A percentile compares a stretch with the other conserved stretches of the same genome.
Conservation (phyloP, 2,329 filamentous ascomycete genomes). For the Microdochium paspali region DNA sequence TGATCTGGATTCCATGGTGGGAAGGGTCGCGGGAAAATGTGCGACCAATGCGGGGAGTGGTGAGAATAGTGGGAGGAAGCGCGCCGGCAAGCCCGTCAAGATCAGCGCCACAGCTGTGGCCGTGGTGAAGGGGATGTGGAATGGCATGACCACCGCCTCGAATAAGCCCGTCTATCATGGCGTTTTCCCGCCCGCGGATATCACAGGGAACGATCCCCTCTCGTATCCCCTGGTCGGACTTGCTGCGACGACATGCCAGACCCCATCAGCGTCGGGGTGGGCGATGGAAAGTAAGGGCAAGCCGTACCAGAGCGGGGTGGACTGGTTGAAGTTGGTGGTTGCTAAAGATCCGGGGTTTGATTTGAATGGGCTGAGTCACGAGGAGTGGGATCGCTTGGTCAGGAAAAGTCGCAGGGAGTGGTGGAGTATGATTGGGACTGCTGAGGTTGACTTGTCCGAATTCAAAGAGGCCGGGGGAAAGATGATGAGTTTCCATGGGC, state of each 20-base stretch:
- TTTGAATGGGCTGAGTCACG: slow-evolving; percentile 2
- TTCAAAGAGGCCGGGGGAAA: slow-evolving; percentile 10
- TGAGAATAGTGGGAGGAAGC: neutral
- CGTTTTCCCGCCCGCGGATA: slow-evolving; percentile 5
- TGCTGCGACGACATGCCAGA: neutral
- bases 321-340: neutral
- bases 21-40: slow-evolving; percentile 11
- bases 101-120: slow-evolving; percentile 6
- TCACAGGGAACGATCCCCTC: slow-evolving; percentile 2
- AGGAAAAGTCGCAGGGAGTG: slow-evolving; percentile 7
- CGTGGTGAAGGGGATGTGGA: slow-evolving; percentile 9
- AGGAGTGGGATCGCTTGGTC: slow-evolving; percentile 5
- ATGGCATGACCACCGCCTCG: slow-evolving; percentile 2
- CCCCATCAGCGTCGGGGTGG: neutral
- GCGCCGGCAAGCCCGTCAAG: neutral
- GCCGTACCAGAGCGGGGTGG: neutral
- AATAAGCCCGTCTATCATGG: slow-evolving; percentile 2
- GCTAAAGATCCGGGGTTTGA: slow-evolving; percentile 5
- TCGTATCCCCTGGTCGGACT: neutral
- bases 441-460: slow-evolving; percentile 8
- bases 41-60: slow-evolving; percentile 1
- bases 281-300: neutral
- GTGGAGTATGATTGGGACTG: slow-evolving; percentile 5
- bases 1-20: slow-evolving; percentile 17
- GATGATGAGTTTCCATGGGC: slow-evolving; percentile 32